A percentile compares a stretch with the other conserved stretches of the same genome.
phyloP scores from a whole-genome alignment of 2,329 filamentous ascomycete species.

The Phialophora expanda region DNA sequence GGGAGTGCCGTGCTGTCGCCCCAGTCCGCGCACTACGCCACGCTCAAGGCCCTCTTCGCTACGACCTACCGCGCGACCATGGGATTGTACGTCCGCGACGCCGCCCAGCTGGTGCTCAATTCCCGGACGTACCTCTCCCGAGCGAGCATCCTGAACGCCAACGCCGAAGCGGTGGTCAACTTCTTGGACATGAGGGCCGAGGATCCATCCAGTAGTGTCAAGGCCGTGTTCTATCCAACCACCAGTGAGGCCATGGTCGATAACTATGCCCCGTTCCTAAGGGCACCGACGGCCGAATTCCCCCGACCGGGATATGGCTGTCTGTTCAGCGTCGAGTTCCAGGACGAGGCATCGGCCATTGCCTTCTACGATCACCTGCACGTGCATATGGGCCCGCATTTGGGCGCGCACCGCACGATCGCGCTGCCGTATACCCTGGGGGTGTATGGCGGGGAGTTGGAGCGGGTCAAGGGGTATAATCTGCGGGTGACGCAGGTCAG shows the following conservation, averaged over 20 bases:
- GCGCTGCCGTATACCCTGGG: slow-evolving; percentile 28
- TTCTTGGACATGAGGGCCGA: slow-evolving; percentile 34
- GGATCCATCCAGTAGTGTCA: slow-evolving; percentile 33
- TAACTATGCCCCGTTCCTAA: slow-evolving; percentile 36
- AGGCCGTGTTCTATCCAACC: slow-evolving; percentile 39
- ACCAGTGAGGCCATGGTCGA: not conserved
- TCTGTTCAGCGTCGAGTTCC: slow-evolving; percentile 60
- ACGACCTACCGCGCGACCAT: slow-evolving; percentile 34
- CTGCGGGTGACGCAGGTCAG: slow-evolving; percentile 27
- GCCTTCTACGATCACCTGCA: slow-evolving; percentile 44
- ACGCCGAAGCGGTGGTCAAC: slow-evolving; percentile 37
- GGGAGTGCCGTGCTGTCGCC: slow-evolving; percentile 60
- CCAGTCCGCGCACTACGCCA: slow-evolving; percentile 49
- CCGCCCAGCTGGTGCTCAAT: slow-evolving; percentile 38
- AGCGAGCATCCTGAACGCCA: slow-evolving; percentile 36
- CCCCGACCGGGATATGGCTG: slow-evolving; percentile 61
- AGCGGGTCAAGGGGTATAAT: slow-evolving; percentile 28
- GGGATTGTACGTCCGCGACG: slow-evolving; percentile 37
- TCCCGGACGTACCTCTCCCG: slow-evolving; percentile 38
- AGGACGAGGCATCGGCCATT: slow-evolving; percentile 31
- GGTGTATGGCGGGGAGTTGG: slow-evolving; percentile 26
- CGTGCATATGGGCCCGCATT: slow-evolving; percentile 42
- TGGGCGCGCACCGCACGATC: slow-evolving; percentile 33
- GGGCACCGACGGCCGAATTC: slow-evolving; percentile 50
- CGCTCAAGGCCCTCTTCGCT: slow-evolving; percentile 43